Evolutionary conservation across 176 grass and related monocot genomes (phyloP).

Genomic region (Saccharum officinarum): DNA sequence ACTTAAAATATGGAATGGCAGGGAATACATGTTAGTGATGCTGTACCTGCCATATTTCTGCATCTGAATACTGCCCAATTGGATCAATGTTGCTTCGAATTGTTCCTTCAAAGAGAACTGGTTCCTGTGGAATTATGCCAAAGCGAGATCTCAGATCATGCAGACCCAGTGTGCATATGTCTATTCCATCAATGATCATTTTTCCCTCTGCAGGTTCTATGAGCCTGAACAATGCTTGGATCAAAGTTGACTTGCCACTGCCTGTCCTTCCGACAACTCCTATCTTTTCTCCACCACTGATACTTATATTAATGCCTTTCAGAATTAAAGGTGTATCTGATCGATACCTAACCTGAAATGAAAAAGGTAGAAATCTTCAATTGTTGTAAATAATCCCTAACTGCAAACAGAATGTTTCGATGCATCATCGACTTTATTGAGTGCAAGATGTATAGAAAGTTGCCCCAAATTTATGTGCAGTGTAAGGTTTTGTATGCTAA

Average conservation of each 20-base stretch:
- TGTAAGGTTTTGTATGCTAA: neutral
- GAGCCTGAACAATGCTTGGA: slow-evolving; percentile 89
- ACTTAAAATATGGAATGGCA: neutral
- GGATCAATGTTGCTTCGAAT: slow-evolving; percentile 91
- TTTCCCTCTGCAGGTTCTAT: slow-evolving; percentile 74
- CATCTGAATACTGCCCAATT: slow-evolving; percentile 73
- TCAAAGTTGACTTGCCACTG: slow-evolving; percentile 91
- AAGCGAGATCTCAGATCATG: slow-evolving; percentile 89
- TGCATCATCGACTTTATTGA: neutral
- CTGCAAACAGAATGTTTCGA: neutral
- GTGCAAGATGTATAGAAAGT: neutral
- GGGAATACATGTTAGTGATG: neutral
- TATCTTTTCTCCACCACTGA: slow-evolving; percentile 85
- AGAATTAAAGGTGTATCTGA: slow-evolving; percentile 86
- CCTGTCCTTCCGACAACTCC: slow-evolving; percentile 92
- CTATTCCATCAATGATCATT: slow-evolving; percentile 82
- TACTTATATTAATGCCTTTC: slow-evolving; percentile 72
- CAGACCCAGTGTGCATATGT: slow-evolving; percentile 82
- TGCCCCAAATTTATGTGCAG: neutral
- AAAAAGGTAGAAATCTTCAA: neutral
- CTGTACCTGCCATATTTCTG: slow-evolving; percentile 94
- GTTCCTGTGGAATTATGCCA: slow-evolving; percentile 95
- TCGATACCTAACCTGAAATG: slow-evolving; percentile 77
- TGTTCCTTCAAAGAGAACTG: slow-evolving; percentile 94
- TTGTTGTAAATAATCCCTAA: neutral